Conservation (phyloP, 352 stramenopile species). For the Pythium vanterpoolii region DNA sequence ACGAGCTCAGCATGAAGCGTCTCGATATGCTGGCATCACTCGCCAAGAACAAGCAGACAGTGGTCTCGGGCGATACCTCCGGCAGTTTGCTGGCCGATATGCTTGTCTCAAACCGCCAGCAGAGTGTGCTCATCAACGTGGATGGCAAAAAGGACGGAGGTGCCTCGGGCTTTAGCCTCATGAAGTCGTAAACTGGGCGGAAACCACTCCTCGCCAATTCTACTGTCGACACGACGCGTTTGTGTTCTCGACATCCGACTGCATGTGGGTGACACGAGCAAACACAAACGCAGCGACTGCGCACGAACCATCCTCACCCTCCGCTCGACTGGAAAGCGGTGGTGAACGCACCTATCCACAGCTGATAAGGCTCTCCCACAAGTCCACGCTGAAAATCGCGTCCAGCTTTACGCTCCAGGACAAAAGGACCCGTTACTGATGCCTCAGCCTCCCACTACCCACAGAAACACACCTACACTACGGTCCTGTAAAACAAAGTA, state of each 20-base stretch:
- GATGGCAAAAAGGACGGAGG: constrained; percentile 21
- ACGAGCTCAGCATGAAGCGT: constrained; percentile 28
- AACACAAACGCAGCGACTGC: background rate
- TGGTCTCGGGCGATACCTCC: constrained; percentile 27
- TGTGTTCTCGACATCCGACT: background rate
- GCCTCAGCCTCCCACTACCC: too few relatives aligned
- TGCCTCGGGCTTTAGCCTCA: constrained; percentile 21
- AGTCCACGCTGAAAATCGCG: too few relatives aligned
- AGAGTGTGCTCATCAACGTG: constrained; percentile 30
- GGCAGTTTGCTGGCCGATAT: constrained; percentile 28
- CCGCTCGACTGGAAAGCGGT: constrained; percentile 23
- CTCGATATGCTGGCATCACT: constrained; percentile 28
- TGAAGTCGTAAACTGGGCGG: constrained; percentile 21
- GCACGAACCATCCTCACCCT: background rate
- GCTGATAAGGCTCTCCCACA: too few relatives aligned
- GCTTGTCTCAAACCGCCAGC: constrained; percentile 32
- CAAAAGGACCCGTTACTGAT: too few relatives aligned
- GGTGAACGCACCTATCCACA: background rate
- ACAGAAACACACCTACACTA: too few relatives aligned
- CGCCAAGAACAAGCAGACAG: constrained; percentile 24
- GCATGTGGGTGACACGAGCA: background rate
- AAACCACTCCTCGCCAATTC: background rate
- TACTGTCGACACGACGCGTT: background rate
- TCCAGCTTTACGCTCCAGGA: too few relatives aligned
- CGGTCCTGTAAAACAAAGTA: too few relatives aligned